Conservation (phyloP, 1,284 basidiomycete genomes). For the Abortiporus biennis region DNA sequence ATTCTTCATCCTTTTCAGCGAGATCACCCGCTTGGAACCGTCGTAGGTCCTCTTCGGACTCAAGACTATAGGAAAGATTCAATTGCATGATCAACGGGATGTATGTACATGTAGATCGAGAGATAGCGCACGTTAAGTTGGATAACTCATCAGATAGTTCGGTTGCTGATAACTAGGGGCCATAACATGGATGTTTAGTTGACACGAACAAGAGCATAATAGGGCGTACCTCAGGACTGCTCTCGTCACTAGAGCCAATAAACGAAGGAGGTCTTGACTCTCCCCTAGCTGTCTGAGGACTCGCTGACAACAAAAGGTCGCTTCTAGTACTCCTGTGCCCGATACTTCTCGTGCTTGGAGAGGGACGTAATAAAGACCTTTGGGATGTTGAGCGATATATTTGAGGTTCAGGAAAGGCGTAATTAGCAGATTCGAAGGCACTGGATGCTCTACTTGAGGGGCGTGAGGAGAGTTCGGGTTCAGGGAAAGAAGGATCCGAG, state of each 20-base stretch:
- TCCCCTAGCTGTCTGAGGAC: conserved; percentile 10
- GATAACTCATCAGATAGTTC: conserved; percentile 29
- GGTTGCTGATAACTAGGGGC: conserved; percentile 17
- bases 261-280: conserved; percentile 25
- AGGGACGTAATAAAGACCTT: conserved; percentile 25
- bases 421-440: conserved; percentile 25
- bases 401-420: conserved; percentile 47
- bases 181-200: conserved; percentile 7
- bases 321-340: conserved; percentile 36
- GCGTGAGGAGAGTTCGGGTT: conserved; percentile 26
- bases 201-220: background rate
- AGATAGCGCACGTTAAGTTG: conserved; percentile 30
- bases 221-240: conserved; percentile 24
- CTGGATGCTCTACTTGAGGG: conserved; percentile 32
- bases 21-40: conserved; percentile 62
- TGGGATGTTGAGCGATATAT: conserved; percentile 45
- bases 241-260: conserved; percentile 14
- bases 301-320: conserved; percentile 24
- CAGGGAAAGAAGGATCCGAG: conserved; percentile 17
- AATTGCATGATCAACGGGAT: conserved; percentile 3
- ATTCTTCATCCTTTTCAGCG: conserved; percentile 60
- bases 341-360: conserved; percentile 12
- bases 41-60: conserved; percentile 57
- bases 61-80: conserved; percentile 30
- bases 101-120: conserved; percentile 50